Conservation (phyloP, 495 filamentous ascomycete species). For the Immersiella caudata region DNA sequence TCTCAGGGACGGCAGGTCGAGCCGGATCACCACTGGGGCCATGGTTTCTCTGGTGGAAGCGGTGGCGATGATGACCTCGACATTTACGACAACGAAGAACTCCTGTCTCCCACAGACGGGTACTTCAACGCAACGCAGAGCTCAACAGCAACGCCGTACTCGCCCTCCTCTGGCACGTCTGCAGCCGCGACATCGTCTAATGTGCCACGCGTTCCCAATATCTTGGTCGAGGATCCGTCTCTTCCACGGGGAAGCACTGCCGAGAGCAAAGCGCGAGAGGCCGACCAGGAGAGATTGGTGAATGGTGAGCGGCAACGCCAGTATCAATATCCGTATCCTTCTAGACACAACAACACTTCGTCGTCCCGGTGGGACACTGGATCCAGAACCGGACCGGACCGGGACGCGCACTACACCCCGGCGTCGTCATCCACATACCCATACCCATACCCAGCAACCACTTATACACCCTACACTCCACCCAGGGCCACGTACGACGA, state of each 20-base stretch:
- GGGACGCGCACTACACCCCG: slow-evolving; percentile 31
- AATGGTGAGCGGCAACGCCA: slow-evolving; percentile 10
- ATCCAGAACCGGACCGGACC: not conserved
- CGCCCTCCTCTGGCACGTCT: slow-evolving; percentile 3
- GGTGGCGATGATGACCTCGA: not conserved
- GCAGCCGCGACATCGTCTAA: slow-evolving; percentile 32
- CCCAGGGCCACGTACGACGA: slow-evolving; percentile 21
- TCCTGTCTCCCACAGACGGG: slow-evolving; percentile 47
- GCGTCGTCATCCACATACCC: slow-evolving; percentile 23
- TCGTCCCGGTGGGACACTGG: slow-evolving; percentile 1
- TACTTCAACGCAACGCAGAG: slow-evolving; percentile 39
- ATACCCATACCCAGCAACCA: slow-evolving; percentile 25
- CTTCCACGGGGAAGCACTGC: slow-evolving; percentile 35
- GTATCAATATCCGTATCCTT: slow-evolving; percentile 1
- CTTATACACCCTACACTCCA: slow-evolving; percentile 32
- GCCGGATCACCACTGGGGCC: not conserved
- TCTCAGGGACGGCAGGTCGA: not conserved
- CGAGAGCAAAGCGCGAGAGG: slow-evolving; percentile 48
- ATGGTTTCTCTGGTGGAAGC: not conserved
- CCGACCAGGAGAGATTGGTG: slow-evolving; percentile 35
- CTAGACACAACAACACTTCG: not conserved
- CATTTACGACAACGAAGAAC: slow-evolving; percentile 31
- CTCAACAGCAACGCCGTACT: slow-evolving; percentile 1
- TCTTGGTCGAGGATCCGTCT: slow-evolving; percentile 47
- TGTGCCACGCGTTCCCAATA: slow-evolving; percentile 45